Percentiles rank a stretch among this genome's conserved stretches.
Conservation (phyloP, 176 grass and related monocot genomes). For the Microstegium vimineum region DNA sequence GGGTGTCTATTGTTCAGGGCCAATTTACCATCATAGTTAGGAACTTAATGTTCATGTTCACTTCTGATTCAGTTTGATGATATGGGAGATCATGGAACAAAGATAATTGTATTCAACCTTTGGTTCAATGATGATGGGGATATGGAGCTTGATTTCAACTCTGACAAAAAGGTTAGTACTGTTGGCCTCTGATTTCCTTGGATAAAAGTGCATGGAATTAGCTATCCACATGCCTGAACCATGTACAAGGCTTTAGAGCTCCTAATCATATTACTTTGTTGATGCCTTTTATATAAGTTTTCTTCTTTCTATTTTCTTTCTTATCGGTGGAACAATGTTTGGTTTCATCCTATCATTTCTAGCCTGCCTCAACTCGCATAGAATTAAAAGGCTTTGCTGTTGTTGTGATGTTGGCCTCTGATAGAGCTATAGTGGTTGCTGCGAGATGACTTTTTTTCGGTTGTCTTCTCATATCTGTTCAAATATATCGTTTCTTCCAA, state of each 20-base stretch:
- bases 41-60: conserved; percentile 21
- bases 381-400: no score
- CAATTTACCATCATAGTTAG: conserved; percentile 15
- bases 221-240: not conserved
- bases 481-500: not conserved
- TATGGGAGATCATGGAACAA: conserved; percentile 86
- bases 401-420: not conserved
- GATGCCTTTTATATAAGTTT: no score
- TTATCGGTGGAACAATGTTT: no score
- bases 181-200: not conserved
- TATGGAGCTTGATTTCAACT: conserved; percentile 92
- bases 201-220: not conserved
- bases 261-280: no score
- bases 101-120: conserved; percentile 89
- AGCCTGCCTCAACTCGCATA: not conserved
- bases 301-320: no score
- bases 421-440: conserved; percentile 17
- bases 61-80: conserved; percentile 69
- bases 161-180: conserved; percentile 66
- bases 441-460: not conserved
- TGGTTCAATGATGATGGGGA: conserved; percentile 96
- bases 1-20: not conserved
- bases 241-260: not conserved
- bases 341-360: not conserved
- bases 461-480: no score